phyloP scores from a whole-genome alignment of 352 stramenopile genomes.

The Phytopythium cucurbitacearum region DNA sequence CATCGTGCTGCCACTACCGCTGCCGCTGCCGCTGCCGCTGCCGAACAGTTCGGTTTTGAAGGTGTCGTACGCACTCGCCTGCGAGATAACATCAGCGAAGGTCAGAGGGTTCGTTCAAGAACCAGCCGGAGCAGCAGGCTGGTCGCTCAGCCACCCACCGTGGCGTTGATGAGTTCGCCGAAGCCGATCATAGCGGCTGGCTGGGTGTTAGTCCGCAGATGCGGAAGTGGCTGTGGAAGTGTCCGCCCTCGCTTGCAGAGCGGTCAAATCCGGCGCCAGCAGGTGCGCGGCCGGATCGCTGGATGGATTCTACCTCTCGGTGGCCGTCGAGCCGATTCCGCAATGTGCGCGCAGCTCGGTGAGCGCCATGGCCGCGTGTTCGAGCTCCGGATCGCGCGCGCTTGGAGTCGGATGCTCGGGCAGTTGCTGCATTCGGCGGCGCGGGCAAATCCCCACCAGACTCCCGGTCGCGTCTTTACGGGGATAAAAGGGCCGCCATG shows the following conservation, averaged over 20 bases:
- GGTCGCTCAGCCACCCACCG: neutral
- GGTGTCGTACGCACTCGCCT: conserved; percentile 2
- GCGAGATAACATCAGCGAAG: neutral
- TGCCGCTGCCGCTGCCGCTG: neutral
- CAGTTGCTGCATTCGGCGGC: no score
- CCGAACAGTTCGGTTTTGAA: conserved; percentile 4
- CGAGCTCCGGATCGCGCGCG: no score
- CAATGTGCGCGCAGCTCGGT: no score
- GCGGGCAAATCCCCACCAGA: no score
- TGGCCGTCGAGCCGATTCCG: no score
- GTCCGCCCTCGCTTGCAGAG: neutral
- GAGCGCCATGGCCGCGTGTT: no score
- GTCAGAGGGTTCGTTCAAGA: neutral
- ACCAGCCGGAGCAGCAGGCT: neutral
- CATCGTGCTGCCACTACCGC: neutral
- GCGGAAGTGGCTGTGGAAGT: neutral
- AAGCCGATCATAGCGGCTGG: conserved; percentile 3
- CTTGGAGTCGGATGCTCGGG: no score
- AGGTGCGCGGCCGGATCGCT: neutral
- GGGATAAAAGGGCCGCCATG: no score
- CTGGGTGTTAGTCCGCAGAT: neutral
- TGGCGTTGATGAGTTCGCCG: conserved; percentile 5
- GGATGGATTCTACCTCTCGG: neutral
- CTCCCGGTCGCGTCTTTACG: no score
- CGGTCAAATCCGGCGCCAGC: neutral